Evolutionary conservation across 148 eudicot genomes (phyloP), one percentile per base, ranked within the genome.

Genomic region (Chenopodium formosanum): DNA sequence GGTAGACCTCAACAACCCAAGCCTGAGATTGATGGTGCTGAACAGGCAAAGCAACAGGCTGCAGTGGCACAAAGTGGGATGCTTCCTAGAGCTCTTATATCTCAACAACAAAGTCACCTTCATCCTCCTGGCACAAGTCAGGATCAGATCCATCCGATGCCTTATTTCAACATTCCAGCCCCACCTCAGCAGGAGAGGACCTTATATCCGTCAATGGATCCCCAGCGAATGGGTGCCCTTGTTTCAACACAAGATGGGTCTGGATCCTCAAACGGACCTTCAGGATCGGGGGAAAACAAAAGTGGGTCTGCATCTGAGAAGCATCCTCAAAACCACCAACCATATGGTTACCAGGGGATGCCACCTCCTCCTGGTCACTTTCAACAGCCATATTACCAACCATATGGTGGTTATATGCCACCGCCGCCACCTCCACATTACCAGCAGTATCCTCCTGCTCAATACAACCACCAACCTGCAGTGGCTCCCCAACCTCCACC

Each of bases 181-280:
- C 90, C 88, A 6, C 87, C 92, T 67, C 97, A 90, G 86, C 99
- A 88, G 66, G 95, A 88, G 11, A 86, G 95, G 74, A 76, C 93
- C 4, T 86, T 67, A 70, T 96, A 96, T 85, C 99, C 99, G 9
- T 96, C 98, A 0, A 96, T 96, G 99, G 99, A 96, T 78, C 99
- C 98, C 9, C 97, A 94, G 65, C 87, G 99, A 80, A 96, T 96
- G 99, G 99, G 99, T 16, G 99, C 98, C 0, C 72, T 94, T 20
- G 74, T 92, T 66, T 84, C 86, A 19, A 83, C 93, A 3, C 98
- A 94, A 70, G 99, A 96, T 20, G 97, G 94, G 9, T 84, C 94
- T 13, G 85, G 83, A 5, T 74, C 77, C 63, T 68, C 83, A 74
- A 76, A 23, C 79, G 86, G 84, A 31, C 46, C 91, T 13, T 84